A percentile compares a stretch with the other conserved stretches of the same genome.
These are phyloP conservation scores for Kingdonia uniflora DNA, from an alignment of 164 flowering plant species.

Conservation along the genomic window DNA sequence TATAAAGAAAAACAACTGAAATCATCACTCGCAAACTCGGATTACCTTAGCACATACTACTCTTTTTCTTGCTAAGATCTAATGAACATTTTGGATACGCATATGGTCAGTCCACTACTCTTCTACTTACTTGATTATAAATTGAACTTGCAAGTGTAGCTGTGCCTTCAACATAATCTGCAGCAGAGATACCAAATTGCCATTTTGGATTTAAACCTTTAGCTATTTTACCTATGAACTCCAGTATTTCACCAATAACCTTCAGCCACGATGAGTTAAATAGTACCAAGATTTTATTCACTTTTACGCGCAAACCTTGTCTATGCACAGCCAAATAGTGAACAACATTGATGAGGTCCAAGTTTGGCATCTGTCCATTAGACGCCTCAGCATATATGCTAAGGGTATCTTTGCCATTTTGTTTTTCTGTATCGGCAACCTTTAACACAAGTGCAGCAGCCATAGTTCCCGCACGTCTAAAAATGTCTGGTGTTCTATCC, in stretches of 20 bases:
- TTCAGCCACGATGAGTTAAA: conserved; percentile 44
- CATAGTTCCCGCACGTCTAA: conserved; percentile 93
- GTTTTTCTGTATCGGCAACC: conserved; percentile 37
- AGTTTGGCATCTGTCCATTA: conserved; percentile 99
- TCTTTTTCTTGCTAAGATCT: no score
- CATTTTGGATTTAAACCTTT: conserved; percentile 13
- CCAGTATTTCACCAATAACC: conserved; percentile 45
- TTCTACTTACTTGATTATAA: conserved; percentile 54
- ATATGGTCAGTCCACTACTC: no score
- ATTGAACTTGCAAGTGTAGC: conserved; percentile 21
- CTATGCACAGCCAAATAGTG: conserved; percentile 80
- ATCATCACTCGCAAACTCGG: no score
- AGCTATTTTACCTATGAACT: conserved; percentile 49
- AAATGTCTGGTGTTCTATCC: conserved; percentile 24
- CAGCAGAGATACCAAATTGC: conserved; percentile 12
- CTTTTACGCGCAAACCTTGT: conserved; percentile 71
- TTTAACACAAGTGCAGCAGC: conserved; percentile 91
- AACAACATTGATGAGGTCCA: conserved; percentile 86
- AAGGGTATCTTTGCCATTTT: conserved; percentile 43
- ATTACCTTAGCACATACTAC: no score
- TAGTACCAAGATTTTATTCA: conserved; percentile 47
- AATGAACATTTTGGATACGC: no score
- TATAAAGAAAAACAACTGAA: conserved; percentile 12
- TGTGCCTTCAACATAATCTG: conserved; percentile 10
- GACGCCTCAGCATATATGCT: conserved; percentile 89